phyloP scores from a whole-genome alignment of 1,139 yeast genomes.

The Saccharomyces hybrid region DNA sequence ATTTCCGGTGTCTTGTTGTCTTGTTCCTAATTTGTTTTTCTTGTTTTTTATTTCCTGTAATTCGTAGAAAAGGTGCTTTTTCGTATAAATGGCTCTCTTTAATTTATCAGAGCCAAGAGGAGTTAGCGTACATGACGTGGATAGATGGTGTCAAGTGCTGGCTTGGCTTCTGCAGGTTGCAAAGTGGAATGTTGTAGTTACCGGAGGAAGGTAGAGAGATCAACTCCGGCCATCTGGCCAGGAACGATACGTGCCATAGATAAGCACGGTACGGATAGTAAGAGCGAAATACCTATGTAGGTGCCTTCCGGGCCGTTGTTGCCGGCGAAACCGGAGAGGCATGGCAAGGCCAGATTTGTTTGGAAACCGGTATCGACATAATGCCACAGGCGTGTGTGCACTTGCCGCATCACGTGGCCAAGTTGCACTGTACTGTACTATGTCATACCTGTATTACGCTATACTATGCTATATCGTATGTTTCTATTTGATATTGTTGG shows the following conservation, averaged over 20 bases:
- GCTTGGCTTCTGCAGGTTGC: background rate
- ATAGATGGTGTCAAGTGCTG: background rate
- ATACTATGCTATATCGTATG: background rate
- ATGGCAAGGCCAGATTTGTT: background rate
- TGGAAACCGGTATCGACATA: background rate
- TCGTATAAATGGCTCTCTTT: background rate
- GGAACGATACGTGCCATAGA: background rate
- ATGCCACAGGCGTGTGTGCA: background rate
- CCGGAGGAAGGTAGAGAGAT: background rate
- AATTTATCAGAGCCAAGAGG: background rate
- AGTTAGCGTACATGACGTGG: background rate
- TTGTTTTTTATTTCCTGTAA: background rate
- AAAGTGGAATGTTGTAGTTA: background rate
- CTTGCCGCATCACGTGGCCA: background rate
- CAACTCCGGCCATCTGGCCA: background rate
- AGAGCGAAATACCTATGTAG: background rate
- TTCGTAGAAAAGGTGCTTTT: background rate
- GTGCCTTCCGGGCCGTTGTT: background rate
- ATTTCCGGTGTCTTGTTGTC: background rate
- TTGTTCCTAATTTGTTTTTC: background rate
- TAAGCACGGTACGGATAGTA: background rate
- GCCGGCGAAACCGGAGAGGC: background rate
- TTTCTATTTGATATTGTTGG: slow-evolving; percentile 17
- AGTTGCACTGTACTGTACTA: background rate
- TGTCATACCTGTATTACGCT: background rate